phyloP scores from a whole-genome alignment of 192 early-diverging fungal genomes.

The Umbelopsis ramanniana region DNA sequence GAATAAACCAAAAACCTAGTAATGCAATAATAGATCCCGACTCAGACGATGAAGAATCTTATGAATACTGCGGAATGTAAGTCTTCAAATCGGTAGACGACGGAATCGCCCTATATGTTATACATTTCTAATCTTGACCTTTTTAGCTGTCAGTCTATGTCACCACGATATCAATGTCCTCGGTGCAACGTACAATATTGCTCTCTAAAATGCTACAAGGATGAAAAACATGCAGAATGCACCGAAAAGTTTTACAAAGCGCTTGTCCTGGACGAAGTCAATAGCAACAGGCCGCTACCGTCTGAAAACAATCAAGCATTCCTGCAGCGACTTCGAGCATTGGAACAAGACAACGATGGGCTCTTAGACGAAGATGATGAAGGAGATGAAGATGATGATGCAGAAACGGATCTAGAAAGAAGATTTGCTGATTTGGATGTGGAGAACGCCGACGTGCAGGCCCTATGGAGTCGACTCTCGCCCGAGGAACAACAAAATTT shows the following conservation, averaged over 20 bases:
- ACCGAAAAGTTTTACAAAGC: slow-evolving; percentile 66
- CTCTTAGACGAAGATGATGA: slow-evolving; percentile 35
- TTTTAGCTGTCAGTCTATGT: slow-evolving; percentile 57
- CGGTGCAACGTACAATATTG: slow-evolving; percentile 72
- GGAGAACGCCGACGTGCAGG: slow-evolving; percentile 46
- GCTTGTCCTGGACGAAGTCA: slow-evolving; percentile 57
- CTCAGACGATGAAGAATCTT: neutral
- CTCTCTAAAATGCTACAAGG: slow-evolving; percentile 65
- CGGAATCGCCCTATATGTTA: neutral
- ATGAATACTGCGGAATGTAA: neutral
- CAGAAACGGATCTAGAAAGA: slow-evolving; percentile 42
- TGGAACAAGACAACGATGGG: slow-evolving; percentile 49
- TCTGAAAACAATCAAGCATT: slow-evolving; percentile 55
- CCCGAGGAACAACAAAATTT: slow-evolving; percentile 55
- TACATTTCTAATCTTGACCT: neutral
- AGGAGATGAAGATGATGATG: slow-evolving; percentile 29
- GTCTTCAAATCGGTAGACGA: neutral
- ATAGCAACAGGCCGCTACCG: slow-evolving; percentile 14
- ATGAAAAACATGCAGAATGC: slow-evolving; percentile 42
- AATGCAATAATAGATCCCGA: neutral
- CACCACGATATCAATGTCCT: slow-evolving; percentile 68
- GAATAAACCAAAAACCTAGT: no score
- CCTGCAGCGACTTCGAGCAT: slow-evolving; percentile 52
- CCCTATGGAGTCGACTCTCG: slow-evolving; percentile 53
- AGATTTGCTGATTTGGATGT: slow-evolving; percentile 53